A percentile compares a stretch with the other conserved stretches of the same genome.
Conservation (phyloP, 2,329 filamentous ascomycete genomes). For the Aspergillus arachidicola region DNA sequence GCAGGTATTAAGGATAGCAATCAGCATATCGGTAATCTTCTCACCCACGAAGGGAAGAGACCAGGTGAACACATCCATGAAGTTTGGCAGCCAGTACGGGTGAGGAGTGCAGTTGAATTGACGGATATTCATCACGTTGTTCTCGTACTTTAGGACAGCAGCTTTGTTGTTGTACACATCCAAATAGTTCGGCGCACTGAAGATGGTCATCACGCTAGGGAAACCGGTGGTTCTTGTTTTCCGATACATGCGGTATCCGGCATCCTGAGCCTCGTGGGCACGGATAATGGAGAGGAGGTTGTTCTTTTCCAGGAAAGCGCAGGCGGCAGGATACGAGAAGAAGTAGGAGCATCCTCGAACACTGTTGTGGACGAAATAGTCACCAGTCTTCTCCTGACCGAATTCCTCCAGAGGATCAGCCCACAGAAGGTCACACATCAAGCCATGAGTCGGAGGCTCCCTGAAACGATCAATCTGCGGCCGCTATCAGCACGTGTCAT, state of each 20-base stretch:
- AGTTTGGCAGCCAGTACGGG: slow-evolving; percentile 99
- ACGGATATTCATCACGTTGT: slow-evolving; percentile 99
- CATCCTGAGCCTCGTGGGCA: slow-evolving; percentile 97
- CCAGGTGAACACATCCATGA: slow-evolving; percentile 99
- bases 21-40: slow-evolving; percentile 99
- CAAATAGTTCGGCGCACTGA: slow-evolving; percentile 97
- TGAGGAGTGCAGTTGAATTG: slow-evolving; percentile 99
- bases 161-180: slow-evolving; percentile 99
- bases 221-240: slow-evolving; percentile 98
- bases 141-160: slow-evolving; percentile 97
- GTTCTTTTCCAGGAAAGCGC: slow-evolving; percentile 98
- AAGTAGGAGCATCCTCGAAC: slow-evolving; percentile 99
- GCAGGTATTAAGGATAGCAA: slow-evolving; percentile 96
- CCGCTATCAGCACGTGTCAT: slow-evolving; percentile 22
- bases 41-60: slow-evolving; percentile 97
- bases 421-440: slow-evolving; percentile 99
- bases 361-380: slow-evolving; percentile 98
- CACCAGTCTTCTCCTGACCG: slow-evolving; percentile 96
- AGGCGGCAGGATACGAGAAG: slow-evolving; percentile 97
- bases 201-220: slow-evolving; percentile 99
- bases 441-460: slow-evolving; percentile 92
- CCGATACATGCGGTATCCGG: slow-evolving; percentile 97
- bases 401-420: slow-evolving; percentile 98
- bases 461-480: slow-evolving; percentile 90
- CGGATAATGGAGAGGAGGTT: slow-evolving; percentile 96